Evolutionary conservation across 371 early-diverging fungal genomes (phyloP), one percentile per base, ranked within the genome.

Genomic region (Lichtheimia hyalospora): DNA sequence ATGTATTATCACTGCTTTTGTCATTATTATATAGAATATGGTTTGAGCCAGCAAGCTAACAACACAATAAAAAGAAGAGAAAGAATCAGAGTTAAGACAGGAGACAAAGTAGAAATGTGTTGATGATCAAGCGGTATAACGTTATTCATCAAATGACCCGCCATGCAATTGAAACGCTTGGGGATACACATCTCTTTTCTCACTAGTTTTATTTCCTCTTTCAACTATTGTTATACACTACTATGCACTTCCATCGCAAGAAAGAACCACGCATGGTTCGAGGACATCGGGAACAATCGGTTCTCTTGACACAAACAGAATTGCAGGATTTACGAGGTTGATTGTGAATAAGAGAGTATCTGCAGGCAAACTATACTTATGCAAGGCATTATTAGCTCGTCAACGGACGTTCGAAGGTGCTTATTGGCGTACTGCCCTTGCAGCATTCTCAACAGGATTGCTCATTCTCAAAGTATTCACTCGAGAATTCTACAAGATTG

Each of bases 331-430:
- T 78, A 18, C 61, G 79, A 66, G 79, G 79, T 77, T 6, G 34
- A 39, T 57, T 23, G 20, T n/a, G 42, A 27, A n/a, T 16, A 41
- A 28, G 58, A 16, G 23, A 49, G 5, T 3, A 12, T 49, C 21
- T 34, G 10, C 44, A 52, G 15, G 13, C 16, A 16, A 57, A 20
- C 4, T 49, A 40, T 28, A 39, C 27, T 42, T 18, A 21, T 58
- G 42, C 20, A 39, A 20, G 25, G 14, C n/a, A n/a, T n/a, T 50
- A 49, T 56, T 60, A 87, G 91, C 91, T 10, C 82, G 87, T 5
- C 88, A 91, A 55, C 71, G 91, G 21, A 91, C 91, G 3, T 90
- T 89, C 61, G 91, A 90, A 63, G 91, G 91, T 7, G 89, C 91
- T 12, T 91, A 91, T 69, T 88, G 89, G 89, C 75, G 91, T 61